Base-by-base conservation (phyloP, 2,329 filamentous ascomycete genomes). In the Basipetospora sp. region DNA sequence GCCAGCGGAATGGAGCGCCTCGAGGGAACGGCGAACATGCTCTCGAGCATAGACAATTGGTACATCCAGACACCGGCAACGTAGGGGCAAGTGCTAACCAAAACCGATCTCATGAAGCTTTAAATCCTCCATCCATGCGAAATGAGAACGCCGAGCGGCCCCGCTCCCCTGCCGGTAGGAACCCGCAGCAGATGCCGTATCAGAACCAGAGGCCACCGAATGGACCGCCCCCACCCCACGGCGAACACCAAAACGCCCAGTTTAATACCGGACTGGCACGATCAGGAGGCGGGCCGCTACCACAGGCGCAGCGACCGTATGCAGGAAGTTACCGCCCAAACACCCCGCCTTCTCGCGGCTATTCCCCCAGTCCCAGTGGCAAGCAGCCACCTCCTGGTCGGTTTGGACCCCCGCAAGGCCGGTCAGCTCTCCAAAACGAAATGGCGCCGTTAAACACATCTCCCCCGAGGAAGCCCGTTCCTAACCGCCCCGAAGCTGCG, bases 41-140 rank as follows among this genome's bases (percentile, higher is more conserved):
- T 44, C 48, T 47, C 43, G 49, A 48, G 41, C 53, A 50, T 48
- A 61, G 63, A 55, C 63, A 59, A 58, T 58, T 60, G 59, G 64
- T 69, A 64, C 63, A 64, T 59, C 50, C 55, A 57, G 58, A 67
- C 53, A 63, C 60, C 55, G 63, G 63, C 53, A 53, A 61, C 52
- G 51, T 64, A 49, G 65, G 64, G 52, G 63, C 60, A 49, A 61
- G 60, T 65, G 63, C 69, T 67, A 70, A 75, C 60, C 51, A 62
- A 50, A 58, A 59, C 54, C 58, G 62, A 48, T 65, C 65, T 58
- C 66, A 58, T 61, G 63, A 73, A 67, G 68, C 53, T 63, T 48
- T 69, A 52, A 66, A 51, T 44, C 50, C 55, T 30, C 54, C 57
- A 31, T 50, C 18, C n/a, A n/a, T 25, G 11, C 22, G 6, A 25